Evolutionary conservation across 1,284 basidiomycete species (phyloP).

Genomic region (Coriolopsis trogii): DNA sequence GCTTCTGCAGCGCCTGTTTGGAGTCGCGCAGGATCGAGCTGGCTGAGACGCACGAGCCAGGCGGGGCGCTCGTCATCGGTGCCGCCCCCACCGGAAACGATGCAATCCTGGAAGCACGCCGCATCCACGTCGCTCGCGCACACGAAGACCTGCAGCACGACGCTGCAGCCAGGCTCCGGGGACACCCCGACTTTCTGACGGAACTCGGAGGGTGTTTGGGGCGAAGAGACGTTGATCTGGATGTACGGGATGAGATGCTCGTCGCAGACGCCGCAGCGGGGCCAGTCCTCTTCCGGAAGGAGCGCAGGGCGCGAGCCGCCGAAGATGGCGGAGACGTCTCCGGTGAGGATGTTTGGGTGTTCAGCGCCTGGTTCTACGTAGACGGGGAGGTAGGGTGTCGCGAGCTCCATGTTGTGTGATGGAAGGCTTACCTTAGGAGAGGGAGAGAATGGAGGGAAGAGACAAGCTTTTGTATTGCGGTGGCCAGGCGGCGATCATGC

Average conservation of each 20-base stretch:
- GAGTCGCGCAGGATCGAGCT: not conserved
- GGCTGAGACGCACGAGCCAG: slow-evolving; percentile 7
- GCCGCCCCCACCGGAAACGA: not conserved
- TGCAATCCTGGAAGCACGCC: not conserved
- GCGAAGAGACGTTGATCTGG: slow-evolving; percentile 12
- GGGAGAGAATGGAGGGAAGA: not conserved
- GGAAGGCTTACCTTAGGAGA: no score
- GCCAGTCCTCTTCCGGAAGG: slow-evolving; percentile 8
- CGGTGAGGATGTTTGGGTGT: not conserved
- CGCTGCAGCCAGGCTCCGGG: slow-evolving; percentile 1
- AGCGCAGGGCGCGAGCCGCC: slow-evolving; percentile 12
- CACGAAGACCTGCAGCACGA: slow-evolving; percentile 13
- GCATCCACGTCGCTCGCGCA: slow-evolving; percentile 4
- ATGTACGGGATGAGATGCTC: slow-evolving; percentile 12
- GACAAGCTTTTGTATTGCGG: not conserved
- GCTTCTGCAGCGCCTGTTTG: not conserved
- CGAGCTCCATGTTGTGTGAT: no score
- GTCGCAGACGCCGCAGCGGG: slow-evolving; percentile 6
- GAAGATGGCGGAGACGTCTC: slow-evolving; percentile 9
- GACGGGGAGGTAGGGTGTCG: slow-evolving; percentile 15
- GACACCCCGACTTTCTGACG: slow-evolving; percentile 1
- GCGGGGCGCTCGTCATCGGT: not conserved
- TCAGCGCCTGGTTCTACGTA: not conserved
- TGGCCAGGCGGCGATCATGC: no score
- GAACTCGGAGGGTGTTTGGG: slow-evolving; percentile 11